Percentiles rank a stretch among this genome's conserved stretches.
Evolutionary conservation across 73 alveolate species (phyloP).

Genomic region (Paraurostyla sp.): DNA sequence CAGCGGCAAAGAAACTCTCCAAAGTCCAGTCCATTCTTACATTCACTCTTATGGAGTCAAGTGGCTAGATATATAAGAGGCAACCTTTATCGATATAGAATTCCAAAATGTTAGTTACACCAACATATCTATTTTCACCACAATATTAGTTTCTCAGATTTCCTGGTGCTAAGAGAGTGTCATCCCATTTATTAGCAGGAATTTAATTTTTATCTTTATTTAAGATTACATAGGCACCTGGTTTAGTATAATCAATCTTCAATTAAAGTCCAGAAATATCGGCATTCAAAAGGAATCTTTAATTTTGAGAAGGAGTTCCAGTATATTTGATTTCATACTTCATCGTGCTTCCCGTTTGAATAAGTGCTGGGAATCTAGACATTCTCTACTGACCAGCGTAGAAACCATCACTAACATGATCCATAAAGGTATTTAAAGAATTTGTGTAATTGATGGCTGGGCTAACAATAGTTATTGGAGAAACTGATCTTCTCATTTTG

Average conservation of each 20-base stretch:
- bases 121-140: conserved; percentile 65
- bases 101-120: conserved; percentile 32
- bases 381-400: conserved; percentile 20
- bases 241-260: conserved; percentile 40
- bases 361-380: conserved; percentile 33
- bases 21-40: conserved; percentile 69
- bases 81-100: conserved; percentile 57
- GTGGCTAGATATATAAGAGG: conserved; percentile 38
- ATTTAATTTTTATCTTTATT: conserved; percentile 14
- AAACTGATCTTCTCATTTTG: conserved; percentile 16
- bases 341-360: background rate
- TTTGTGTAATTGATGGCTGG: conserved; percentile 4
- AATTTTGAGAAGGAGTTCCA: conserved; percentile 56
- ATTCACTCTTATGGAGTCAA: conserved; percentile 18
- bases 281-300: background rate
- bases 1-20: conserved; percentile 57
- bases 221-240: conserved; percentile 47
- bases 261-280: background rate
- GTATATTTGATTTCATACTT: conserved; percentile 25
- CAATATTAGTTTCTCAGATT: conserved; percentile 30
- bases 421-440: conserved; percentile 48
- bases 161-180: background rate
- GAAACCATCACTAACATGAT: conserved; percentile 72
- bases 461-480: conserved; percentile 21
- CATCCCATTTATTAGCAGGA: conserved; percentile 47